A percentile compares a stretch with the other conserved stretches of the same genome.
phyloP scores from a whole-genome alignment of 139 green algal species.

The Protoeuglena noctilucae region DNA sequence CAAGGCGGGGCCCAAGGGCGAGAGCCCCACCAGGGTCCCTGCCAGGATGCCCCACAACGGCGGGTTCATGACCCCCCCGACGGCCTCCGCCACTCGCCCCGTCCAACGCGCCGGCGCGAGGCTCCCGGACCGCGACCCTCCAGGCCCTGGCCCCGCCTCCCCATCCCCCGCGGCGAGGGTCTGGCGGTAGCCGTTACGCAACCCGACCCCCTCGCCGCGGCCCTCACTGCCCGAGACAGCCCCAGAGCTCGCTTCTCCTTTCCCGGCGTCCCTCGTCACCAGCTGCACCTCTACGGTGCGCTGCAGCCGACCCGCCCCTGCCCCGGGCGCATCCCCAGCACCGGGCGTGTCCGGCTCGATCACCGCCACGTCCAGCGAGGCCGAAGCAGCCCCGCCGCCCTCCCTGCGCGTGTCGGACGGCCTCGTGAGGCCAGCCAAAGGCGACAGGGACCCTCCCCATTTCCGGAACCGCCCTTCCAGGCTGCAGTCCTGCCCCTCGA shows the following conservation, averaged over 20 bases:
- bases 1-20: not conserved
- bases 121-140: slow-evolving; percentile 7
- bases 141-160: slow-evolving; percentile 5
- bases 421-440: not conserved
- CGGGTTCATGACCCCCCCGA: slow-evolving; percentile 2
- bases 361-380: not conserved
- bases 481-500: not conserved
- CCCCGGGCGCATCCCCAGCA: too few species aligned
- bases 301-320: too few species aligned
- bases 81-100: not conserved
- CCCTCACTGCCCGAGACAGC: too few species aligned
- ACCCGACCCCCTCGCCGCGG: too few species aligned
- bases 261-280: too few species aligned
- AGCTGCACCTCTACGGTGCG: too few species aligned
- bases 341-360: slow-evolving; percentile 14
- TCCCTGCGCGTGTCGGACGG: slow-evolving; percentile 3
- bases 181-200: too few species aligned
- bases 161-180: too few species aligned
- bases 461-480: not conserved
- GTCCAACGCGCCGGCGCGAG: slow-evolving; percentile 3
- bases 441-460: not conserved
- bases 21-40: not conserved
- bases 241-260: too few species aligned
- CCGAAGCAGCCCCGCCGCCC: not conserved
- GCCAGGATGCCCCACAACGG: not conserved